phyloP scores from a whole-genome alignment of 2,329 filamentous ascomycete genomes.

The Penicillium sp. region DNA sequence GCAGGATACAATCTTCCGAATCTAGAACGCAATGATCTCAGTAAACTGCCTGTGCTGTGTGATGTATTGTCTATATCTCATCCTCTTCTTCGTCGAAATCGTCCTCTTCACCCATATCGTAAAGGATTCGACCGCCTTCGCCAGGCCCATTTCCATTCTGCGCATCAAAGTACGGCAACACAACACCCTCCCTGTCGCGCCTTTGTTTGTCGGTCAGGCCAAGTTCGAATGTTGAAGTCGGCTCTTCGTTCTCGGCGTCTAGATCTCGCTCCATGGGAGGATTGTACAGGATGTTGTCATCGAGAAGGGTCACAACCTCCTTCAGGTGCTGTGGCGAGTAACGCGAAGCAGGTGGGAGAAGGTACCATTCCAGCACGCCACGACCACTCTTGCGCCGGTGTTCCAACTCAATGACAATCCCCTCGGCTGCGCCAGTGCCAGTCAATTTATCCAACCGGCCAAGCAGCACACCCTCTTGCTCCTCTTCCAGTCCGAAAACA shows the following conservation, averaged over 20 bases:
- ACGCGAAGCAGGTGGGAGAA: slow-evolving; percentile 52
- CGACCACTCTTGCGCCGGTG: slow-evolving; percentile 80
- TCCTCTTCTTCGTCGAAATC: slow-evolving; percentile 97
- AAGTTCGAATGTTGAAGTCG: slow-evolving; percentile 79
- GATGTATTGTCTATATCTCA: slow-evolving; percentile 63
- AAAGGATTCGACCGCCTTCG: slow-evolving; percentile 88
- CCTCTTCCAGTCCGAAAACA: slow-evolving; percentile 75
- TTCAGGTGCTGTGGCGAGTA: slow-evolving; percentile 49
- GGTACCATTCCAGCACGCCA: slow-evolving; percentile 70
- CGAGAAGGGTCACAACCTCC: slow-evolving; percentile 63
- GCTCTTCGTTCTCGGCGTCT: slow-evolving; percentile 54
- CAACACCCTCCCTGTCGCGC: slow-evolving; percentile 80
- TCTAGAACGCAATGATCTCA: slow-evolving; percentile 13
- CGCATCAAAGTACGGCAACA: slow-evolving; percentile 94
- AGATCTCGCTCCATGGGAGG: slow-evolving; percentile 45
- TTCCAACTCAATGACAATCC: slow-evolving; percentile 80
- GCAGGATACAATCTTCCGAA: slow-evolving; percentile 32
- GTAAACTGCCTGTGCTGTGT: slow-evolving; percentile 1
- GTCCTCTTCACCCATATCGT: slow-evolving; percentile 95
- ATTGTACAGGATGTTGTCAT: slow-evolving; percentile 73
- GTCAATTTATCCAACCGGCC: slow-evolving; percentile 53
- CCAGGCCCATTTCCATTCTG: slow-evolving; percentile 72
- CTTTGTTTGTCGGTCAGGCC: slow-evolving; percentile 89
- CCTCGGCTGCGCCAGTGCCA: slow-evolving; percentile 49
- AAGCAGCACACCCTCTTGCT: slow-evolving; percentile 74